These are phyloP conservation scores for Telopea speciosissima DNA, from an alignment of 177 flowering plant species.

Conservation along the genomic window DNA sequence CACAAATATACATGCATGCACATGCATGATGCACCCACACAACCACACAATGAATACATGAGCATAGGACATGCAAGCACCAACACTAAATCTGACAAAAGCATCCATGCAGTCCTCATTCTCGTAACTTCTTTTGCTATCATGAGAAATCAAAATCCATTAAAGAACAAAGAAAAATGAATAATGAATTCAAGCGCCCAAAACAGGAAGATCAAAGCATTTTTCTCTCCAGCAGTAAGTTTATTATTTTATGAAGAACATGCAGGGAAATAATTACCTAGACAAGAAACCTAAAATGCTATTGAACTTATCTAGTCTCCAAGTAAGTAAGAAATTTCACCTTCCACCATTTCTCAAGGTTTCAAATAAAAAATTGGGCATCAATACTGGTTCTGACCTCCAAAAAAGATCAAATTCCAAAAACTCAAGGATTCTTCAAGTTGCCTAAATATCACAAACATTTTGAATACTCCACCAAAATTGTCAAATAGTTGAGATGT, in stretches of 20 bases:
- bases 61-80: too few species aligned
- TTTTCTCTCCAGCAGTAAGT: not conserved
- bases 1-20: too few species aligned
- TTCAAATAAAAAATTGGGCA: not conserved
- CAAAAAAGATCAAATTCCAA: not conserved
- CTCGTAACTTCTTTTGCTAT: not conserved
- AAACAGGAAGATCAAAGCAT: not conserved
- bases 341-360: not conserved
- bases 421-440: too few species aligned
- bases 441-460: too few species aligned
- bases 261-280: not conserved
- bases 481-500: too few species aligned
- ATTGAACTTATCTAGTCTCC: not conserved
- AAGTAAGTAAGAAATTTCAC: not conserved
- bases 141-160: not conserved
- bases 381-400: not conserved
- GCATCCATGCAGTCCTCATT: not conserved
- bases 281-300: not conserved
- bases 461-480: too few species aligned
- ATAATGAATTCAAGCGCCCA: not conserved
- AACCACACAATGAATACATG: too few species aligned
- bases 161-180: too few species aligned
- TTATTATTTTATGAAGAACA: not conserved
- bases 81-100: too few species aligned
- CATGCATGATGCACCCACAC: too few species aligned